These are phyloP conservation scores for Sclerotinia subarctica DNA, from an alignment of 2,329 filamentous ascomycete genomes.

Conservation along the genomic window DNA sequence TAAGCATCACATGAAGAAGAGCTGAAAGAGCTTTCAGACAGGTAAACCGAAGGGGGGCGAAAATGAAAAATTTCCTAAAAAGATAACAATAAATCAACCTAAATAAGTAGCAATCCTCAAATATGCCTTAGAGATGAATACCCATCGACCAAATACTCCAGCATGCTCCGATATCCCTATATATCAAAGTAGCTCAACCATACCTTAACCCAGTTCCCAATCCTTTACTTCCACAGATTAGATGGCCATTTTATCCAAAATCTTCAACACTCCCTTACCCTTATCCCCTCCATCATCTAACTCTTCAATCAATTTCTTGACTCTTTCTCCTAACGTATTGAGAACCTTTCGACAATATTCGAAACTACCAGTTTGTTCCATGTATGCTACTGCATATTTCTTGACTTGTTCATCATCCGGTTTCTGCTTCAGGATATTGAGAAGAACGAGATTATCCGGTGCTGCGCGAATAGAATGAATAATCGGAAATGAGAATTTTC, in stretches of 20 bases:
- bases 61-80: neutral
- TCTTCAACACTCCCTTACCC: slow-evolving; percentile 58
- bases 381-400: slow-evolving; percentile 83
- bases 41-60: neutral
- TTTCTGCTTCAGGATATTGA: slow-evolving; percentile 92
- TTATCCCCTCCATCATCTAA: slow-evolving; percentile 58
- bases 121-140: neutral
- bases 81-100: neutral
- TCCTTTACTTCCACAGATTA: slow-evolving; percentile 12
- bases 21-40: neutral
- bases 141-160: neutral
- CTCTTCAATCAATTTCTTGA: slow-evolving; percentile 59
- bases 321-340: slow-evolving; percentile 59
- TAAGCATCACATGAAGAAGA: neutral
- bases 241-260: slow-evolving; percentile 63
- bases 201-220: neutral
- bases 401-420: slow-evolving; percentile 85
- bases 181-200: neutral
- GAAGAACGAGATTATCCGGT: slow-evolving; percentile 70
- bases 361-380: slow-evolving; percentile 88
- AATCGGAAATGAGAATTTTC: slow-evolving; percentile 94
- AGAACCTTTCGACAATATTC: slow-evolving; percentile 74
- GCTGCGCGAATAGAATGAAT: slow-evolving; percentile 87
- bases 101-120: neutral
- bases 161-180: neutral